Conservation (phyloP, 441 rosid genomes). For the Brassica hybrid region DNA sequence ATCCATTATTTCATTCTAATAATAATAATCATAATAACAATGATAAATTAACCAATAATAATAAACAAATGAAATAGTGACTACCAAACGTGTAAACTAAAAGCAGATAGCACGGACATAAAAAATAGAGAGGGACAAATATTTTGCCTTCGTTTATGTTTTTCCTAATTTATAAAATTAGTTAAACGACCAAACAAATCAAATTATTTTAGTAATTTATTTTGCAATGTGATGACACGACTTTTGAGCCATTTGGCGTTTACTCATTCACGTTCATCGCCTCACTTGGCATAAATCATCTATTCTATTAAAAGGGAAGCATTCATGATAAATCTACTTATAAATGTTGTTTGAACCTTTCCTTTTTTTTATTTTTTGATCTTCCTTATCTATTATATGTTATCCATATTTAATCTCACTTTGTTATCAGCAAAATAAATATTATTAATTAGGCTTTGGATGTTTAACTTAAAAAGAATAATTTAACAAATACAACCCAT, state of each 20-base stretch:
- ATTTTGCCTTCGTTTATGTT: too few relatives aligned
- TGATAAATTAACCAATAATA: background rate
- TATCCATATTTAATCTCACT: too few relatives aligned
- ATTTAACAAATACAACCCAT: too few relatives aligned
- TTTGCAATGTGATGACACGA: background rate
- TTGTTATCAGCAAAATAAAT: too few relatives aligned
- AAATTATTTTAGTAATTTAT: background rate
- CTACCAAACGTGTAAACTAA: constrained; percentile 1
- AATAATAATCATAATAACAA: background rate
- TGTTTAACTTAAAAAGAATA: too few relatives aligned
- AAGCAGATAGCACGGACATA: background rate
- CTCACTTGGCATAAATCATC: constrained; percentile 1
- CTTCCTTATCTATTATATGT: too few relatives aligned
- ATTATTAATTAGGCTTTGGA: too few relatives aligned
- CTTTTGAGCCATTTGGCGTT: constrained; percentile 2
- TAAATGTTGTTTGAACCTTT: too few relatives aligned
- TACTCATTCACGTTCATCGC: constrained; percentile 6
- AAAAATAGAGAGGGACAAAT: background rate
- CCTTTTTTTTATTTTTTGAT: too few relatives aligned
- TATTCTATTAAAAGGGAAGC: too few relatives aligned
- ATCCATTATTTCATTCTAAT: background rate
- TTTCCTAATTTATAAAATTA: background rate
- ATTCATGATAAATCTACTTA: too few relatives aligned
- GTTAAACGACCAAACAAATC: background rate
- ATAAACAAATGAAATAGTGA: background rate